phyloP scores from a whole-genome alignment of 202 grass and related monocot species.

The Saccharum hybrid region DNA sequence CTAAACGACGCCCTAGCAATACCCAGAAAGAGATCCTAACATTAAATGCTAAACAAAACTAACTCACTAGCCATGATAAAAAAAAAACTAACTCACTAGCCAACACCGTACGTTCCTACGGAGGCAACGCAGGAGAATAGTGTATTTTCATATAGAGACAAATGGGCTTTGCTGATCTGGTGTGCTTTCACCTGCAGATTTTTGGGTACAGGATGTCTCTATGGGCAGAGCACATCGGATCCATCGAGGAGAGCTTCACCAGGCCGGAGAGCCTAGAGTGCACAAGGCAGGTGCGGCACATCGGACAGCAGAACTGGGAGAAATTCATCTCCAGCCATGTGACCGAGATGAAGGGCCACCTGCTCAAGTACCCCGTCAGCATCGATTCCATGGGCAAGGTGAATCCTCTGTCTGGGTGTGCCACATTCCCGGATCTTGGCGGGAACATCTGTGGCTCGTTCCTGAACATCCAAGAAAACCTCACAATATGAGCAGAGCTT shows the following conservation, averaged over 20 bases:
- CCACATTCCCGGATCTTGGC: constrained; percentile 66
- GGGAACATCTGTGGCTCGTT: constrained; percentile 71
- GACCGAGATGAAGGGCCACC: constrained; percentile 62
- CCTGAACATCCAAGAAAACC: constrained; percentile 70
- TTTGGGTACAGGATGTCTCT: constrained; percentile 82
- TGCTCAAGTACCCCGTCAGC: constrained; percentile 73
- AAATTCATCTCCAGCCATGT: constrained; percentile 51
- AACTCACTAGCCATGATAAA: not conserved
- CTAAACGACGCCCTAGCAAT: not conserved
- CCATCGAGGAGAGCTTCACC: constrained; percentile 48
- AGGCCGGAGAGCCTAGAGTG: constrained; percentile 66
- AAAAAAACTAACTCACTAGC: not conserved
- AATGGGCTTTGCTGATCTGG: not conserved
- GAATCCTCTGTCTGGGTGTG: constrained; percentile 41
- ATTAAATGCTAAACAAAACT: not conserved
- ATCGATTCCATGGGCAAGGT: constrained; percentile 57
- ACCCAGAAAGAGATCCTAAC: not conserved
- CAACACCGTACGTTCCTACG: not conserved
- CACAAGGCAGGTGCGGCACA: constrained; percentile 51
- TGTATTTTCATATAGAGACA: not conserved
- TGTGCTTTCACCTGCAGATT: constrained; percentile 50
- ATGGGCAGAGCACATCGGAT: constrained; percentile 72
- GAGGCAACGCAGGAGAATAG: not conserved
- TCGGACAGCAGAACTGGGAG: constrained; percentile 71
- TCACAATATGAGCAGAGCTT: constrained; percentile 61